Evolutionary conservation across 1,284 basidiomycete species (phyloP).

Genomic region (Waitea zeae): DNA sequence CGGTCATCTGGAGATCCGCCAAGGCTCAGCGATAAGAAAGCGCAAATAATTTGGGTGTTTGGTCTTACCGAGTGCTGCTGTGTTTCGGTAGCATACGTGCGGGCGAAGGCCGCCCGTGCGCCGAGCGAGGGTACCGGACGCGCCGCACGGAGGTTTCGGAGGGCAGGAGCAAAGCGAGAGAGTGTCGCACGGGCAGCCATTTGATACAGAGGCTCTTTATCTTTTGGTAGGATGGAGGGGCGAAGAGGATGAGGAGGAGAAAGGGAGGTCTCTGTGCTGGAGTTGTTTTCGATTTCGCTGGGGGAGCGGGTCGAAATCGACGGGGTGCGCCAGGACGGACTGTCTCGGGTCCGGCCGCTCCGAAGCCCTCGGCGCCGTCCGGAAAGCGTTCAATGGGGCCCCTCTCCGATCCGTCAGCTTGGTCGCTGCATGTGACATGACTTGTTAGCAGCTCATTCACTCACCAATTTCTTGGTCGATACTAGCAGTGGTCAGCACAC

Average conservation of each 20-base stretch:
- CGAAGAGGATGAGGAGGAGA: slow-evolving; percentile 9
- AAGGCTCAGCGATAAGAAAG: not conserved
- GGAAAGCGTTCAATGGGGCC: too few species aligned
- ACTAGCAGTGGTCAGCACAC: too few species aligned
- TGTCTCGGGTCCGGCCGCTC: too few species aligned
- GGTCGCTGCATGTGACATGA: too few species aligned
- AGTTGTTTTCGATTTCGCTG: too few species aligned
- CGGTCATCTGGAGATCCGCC: slow-evolving; percentile 62
- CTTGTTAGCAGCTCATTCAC: too few species aligned
- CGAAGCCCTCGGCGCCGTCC: too few species aligned
- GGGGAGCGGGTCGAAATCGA: too few species aligned
- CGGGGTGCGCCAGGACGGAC: too few species aligned
- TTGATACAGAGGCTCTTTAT: too few species aligned
- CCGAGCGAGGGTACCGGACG: slow-evolving; percentile 17
- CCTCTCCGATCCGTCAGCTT: too few species aligned
- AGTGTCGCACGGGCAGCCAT: slow-evolving; percentile 54
- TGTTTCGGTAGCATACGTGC: slow-evolving; percentile 47
- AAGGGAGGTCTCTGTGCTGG: slow-evolving; percentile 4
- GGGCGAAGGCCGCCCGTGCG: slow-evolving; percentile 23
- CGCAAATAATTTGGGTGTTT: not conserved
- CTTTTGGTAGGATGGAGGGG: slow-evolving; percentile 14
- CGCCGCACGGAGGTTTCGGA: slow-evolving; percentile 24
- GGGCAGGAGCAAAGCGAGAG: slow-evolving; percentile 43
- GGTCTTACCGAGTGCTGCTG: slow-evolving; percentile 33
- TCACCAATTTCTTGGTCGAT: too few species aligned